Evolutionary conservation across 306 rosid species (phyloP).

Genomic region (Phaseolus lunatus): DNA sequence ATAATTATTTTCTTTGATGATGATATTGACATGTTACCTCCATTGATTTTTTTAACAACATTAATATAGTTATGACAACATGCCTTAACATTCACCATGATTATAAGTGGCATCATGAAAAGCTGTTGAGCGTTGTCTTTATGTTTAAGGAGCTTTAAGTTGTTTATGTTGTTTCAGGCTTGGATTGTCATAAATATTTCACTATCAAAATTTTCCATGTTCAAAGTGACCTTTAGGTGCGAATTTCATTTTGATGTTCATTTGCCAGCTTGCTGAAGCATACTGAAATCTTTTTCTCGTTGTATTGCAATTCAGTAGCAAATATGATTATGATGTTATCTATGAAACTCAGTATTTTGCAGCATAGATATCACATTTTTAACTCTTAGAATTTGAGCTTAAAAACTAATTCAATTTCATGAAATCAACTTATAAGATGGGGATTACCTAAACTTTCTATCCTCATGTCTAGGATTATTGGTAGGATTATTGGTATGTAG

Average conservation of each 20-base stretch:
- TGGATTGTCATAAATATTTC: not conserved
- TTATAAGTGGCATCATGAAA: slow-evolving; percentile 10
- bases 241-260: slow-evolving; percentile 28
- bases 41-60: not conserved
- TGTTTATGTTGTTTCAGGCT: slow-evolving; percentile 10
- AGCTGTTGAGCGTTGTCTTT: slow-evolving; percentile 3
- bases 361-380: not conserved
- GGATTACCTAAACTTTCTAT: not conserved
- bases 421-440: not conserved
- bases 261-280: slow-evolving; percentile 33
- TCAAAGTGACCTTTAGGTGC: slow-evolving; percentile 7
- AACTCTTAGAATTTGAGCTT: not conserved
- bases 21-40: slow-evolving; percentile 4
- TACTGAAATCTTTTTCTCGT: slow-evolving; percentile 7
- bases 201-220: slow-evolving; percentile 1
- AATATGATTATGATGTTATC: slow-evolving; percentile 1
- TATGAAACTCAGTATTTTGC: slow-evolving; percentile 15
- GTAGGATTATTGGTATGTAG: not conserved
- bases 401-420: not conserved
- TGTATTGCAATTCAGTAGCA: slow-evolving; percentile 1
- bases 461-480: not conserved
- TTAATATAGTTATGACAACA: slow-evolving; percentile 1
- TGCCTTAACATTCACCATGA: slow-evolving; percentile 6
- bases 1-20: not conserved
- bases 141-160: slow-evolving; percentile 23